phyloP scores from a whole-genome alignment of 139 green algal species.

The Micractinium conductrix region DNA sequence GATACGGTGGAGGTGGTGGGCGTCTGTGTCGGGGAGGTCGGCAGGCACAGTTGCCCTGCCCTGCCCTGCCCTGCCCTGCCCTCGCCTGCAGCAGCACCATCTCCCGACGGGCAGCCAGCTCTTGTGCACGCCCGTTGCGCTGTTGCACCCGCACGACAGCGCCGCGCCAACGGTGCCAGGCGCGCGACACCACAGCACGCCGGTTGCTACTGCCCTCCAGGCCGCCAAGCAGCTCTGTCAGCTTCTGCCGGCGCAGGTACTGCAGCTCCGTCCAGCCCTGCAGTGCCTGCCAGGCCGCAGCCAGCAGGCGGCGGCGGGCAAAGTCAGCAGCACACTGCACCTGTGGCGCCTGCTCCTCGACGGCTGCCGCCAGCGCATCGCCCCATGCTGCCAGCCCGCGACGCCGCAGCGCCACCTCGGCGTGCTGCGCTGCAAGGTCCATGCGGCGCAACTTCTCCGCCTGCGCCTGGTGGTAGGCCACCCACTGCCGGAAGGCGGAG shows the following conservation, averaged over 20 bases:
- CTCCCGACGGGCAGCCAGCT: background rate
- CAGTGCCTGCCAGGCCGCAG: background rate
- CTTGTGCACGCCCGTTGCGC: background rate
- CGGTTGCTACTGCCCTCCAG: background rate
- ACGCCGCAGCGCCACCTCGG: background rate
- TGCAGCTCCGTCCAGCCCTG: background rate
- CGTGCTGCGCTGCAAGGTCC: background rate
- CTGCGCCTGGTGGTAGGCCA: background rate
- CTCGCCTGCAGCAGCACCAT: background rate
- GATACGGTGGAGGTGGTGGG: background rate
- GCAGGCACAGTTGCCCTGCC: background rate
- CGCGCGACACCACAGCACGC: background rate
- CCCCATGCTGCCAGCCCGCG: background rate
- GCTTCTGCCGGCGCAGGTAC: background rate
- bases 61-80: no score
- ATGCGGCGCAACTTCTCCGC: background rate
- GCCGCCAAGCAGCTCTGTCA: background rate
- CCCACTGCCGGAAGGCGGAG: background rate
- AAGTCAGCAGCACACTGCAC: background rate
- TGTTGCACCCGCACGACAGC: background rate
- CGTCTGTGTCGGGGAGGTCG: background rate
- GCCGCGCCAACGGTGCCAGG: background rate
- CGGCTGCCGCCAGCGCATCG: background rate
- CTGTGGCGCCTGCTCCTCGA: background rate
- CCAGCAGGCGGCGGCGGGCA: background rate